A percentile compares a stretch with the other conserved stretches of the same genome.
phyloP scores from a whole-genome alignment of 225 moss, liverwort and hornwort genomes.

The Marchantia paleacea region DNA sequence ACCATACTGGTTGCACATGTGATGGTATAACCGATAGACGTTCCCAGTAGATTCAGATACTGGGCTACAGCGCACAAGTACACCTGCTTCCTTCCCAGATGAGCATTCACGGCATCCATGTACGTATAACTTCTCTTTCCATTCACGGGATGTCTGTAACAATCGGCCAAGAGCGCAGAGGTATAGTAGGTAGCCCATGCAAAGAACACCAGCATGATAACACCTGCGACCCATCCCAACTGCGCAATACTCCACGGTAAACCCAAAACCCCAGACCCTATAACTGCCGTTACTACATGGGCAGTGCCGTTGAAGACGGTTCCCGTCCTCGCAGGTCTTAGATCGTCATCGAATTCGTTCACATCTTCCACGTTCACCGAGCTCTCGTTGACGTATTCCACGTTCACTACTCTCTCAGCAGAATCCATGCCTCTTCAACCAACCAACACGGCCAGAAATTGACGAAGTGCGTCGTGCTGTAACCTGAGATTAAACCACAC shows the following conservation, averaged over 20 bases:
- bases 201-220: constrained; percentile 46
- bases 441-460: no score
- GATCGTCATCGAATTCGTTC: background rate
- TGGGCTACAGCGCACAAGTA: constrained; percentile 59
- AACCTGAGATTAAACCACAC: no score
- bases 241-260: constrained; percentile 64
- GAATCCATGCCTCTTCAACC: no score
- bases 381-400: no score
- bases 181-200: constrained; percentile 50
- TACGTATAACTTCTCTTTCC: constrained; percentile 57
- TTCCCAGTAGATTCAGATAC: constrained; percentile 66
- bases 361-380: no score
- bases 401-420: no score
- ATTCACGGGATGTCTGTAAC: constrained; percentile 40
- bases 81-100: constrained; percentile 41
- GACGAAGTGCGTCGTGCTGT: no score
- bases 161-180: constrained; percentile 48
- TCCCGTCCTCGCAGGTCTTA: constrained; percentile 23
- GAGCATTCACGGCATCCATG: constrained; percentile 56
- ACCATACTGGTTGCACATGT: constrained; percentile 69
- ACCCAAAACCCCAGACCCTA: constrained; percentile 58
- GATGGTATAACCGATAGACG: constrained; percentile 72
- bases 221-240: constrained; percentile 58
- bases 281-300: constrained; percentile 60
- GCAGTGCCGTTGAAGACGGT: constrained; percentile 48